Percentiles rank a stretch among this genome's conserved stretches.
These are phyloP conservation scores for Cardamine resedifolia DNA, from an alignment of 345 rosid species.

Conservation along the genomic window DNA sequence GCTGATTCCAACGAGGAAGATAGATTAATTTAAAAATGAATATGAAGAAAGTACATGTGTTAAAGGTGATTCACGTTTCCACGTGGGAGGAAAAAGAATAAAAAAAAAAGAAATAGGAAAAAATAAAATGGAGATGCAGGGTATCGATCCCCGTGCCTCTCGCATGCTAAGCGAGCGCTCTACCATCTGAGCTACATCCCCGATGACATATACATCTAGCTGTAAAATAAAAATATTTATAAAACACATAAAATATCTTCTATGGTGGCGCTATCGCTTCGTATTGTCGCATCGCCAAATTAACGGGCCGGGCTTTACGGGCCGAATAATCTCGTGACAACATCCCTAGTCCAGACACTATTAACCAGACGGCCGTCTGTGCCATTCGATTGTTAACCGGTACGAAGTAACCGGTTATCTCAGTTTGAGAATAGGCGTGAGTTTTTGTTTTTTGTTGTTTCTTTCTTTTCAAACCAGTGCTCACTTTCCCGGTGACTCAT, in stretches of 20 bases:
- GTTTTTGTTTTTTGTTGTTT: neutral
- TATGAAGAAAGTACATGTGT: neutral
- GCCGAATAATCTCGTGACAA: neutral
- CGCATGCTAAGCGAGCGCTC: slow-evolving; percentile 95
- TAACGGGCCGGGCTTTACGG: neutral
- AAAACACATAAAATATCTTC: no score
- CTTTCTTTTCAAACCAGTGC: slow-evolving; percentile 25
- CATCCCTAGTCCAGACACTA: neutral
- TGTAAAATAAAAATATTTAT: no score
- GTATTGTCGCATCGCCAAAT: no score
- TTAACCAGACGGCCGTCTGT: neutral
- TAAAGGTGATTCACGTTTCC: neutral
- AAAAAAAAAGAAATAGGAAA: neutral
- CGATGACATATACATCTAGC: no score
- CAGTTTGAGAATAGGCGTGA: neutral
- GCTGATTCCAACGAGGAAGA: neutral
- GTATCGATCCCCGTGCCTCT: slow-evolving; percentile 91
- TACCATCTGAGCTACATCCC: slow-evolving; percentile 95
- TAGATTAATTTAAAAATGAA: neutral
- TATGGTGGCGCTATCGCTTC: no score
- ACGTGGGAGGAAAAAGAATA: neutral
- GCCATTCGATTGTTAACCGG: neutral
- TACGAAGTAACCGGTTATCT: slow-evolving; percentile 18
- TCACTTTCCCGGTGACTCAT: slow-evolving; percentile 36
- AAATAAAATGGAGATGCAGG: slow-evolving; percentile 66